A percentile compares a stretch with the other conserved stretches of the same genome.
phyloP scores from a whole-genome alignment of 139 green algal species.

The Ettlia oleoabundans region DNA sequence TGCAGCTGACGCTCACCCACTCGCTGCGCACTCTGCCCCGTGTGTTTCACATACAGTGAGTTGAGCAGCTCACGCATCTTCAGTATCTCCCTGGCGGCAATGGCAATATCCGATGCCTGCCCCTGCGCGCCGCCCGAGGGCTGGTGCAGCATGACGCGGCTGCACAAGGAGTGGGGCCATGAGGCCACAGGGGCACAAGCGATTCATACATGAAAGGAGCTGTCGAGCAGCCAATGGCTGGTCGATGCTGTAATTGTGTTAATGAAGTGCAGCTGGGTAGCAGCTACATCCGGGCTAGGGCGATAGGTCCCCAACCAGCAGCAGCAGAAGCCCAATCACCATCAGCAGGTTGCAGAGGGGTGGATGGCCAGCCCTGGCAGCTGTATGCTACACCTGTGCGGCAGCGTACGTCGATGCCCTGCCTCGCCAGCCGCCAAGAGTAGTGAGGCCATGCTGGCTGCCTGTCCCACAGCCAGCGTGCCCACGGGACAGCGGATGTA shows the following conservation, averaged over 20 bases:
- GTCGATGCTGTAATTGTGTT: too few species aligned
- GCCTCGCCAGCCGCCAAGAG: slow-evolving; percentile 84
- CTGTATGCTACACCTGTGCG: slow-evolving; percentile 60
- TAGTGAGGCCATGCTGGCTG: slow-evolving; percentile 92
- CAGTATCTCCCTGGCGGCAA: slow-evolving; percentile 93
- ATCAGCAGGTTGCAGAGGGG: background rate
- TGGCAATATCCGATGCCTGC: slow-evolving; percentile 93
- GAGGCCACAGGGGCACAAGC: too few species aligned
- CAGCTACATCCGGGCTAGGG: too few species aligned
- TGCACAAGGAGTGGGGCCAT: background rate
- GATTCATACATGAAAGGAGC: too few species aligned
- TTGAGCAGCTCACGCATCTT: slow-evolving; percentile 78
- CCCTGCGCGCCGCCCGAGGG: slow-evolving; percentile 85
- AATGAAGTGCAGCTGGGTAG: too few species aligned
- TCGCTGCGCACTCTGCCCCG: slow-evolving; percentile 55
- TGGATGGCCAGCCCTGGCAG: background rate
- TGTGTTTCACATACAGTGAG: slow-evolving; percentile 88
- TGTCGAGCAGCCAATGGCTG: too few species aligned
- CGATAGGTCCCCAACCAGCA: too few species aligned
- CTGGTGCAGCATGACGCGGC: slow-evolving; percentile 98
- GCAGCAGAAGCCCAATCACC: background rate
- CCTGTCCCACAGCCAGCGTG: slow-evolving; percentile 95
- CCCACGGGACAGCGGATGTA: slow-evolving; percentile 91
- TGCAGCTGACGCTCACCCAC: slow-evolving; percentile 54
- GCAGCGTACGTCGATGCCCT: slow-evolving; percentile 81